These are phyloP conservation scores for Cyphellophora attinorum DNA, from an alignment of 2,329 filamentous ascomycete genomes.

Conservation along the genomic window DNA sequence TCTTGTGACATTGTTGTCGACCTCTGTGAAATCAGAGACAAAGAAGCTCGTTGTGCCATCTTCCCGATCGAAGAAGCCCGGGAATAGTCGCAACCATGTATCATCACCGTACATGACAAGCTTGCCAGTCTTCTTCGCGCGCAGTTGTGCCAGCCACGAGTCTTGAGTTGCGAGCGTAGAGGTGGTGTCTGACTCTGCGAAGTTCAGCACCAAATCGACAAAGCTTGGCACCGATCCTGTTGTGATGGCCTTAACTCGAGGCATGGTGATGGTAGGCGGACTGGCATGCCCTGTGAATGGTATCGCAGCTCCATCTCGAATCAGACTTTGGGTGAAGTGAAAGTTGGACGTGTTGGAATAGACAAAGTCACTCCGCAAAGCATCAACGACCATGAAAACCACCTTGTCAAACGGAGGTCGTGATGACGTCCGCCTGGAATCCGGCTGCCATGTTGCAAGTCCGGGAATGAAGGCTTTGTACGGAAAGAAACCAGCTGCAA, in stretches of 20 bases:
- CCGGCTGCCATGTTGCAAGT: constrained; percentile 50
- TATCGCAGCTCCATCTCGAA: constrained; percentile 70
- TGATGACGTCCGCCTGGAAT: constrained; percentile 22
- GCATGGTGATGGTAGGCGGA: constrained; percentile 98
- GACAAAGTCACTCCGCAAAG: constrained; percentile 73
- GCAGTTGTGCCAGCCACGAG: constrained; percentile 92
- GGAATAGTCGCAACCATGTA: constrained; percentile 96
- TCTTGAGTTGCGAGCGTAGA: constrained; percentile 83
- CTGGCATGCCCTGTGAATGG: constrained; percentile 93
- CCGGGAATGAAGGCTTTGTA: constrained; percentile 92
- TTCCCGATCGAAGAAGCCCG: constrained; percentile 70
- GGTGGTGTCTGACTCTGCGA: constrained; percentile 85
- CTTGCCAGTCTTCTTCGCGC: constrained; percentile 58
- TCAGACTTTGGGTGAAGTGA: constrained; percentile 77
- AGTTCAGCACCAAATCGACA: constrained; percentile 90
- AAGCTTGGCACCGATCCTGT: constrained; percentile 98
- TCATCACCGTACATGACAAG: constrained; percentile 95
- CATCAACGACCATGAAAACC: constrained; percentile 97
- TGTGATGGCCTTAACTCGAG: constrained; percentile 90
- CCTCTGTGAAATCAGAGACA: constrained; percentile 95
- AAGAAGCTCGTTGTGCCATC: constrained; percentile 98
- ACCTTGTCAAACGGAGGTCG: constrained; percentile 67
- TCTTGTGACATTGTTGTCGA: constrained; percentile 93
- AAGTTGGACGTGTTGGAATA: constrained; percentile 75
- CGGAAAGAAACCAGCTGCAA: constrained; percentile 87